Evolutionary conservation across 176 grass and related monocot species (phyloP).

Genomic region (Aegilops longissima): DNA sequence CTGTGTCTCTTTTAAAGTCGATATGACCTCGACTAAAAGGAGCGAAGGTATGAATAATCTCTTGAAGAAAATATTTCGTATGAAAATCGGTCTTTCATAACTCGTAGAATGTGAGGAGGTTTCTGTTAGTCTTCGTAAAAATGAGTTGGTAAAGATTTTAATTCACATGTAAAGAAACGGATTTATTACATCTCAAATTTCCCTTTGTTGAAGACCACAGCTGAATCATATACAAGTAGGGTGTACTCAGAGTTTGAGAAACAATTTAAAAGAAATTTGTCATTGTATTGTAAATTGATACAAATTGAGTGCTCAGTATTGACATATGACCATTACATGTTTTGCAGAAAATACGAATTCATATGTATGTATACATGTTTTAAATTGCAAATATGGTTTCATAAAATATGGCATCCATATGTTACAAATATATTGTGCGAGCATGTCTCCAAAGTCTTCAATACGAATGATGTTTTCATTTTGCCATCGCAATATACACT

Average conservation of each 20-base stretch:
- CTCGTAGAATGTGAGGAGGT: background rate
- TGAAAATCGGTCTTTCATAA: background rate
- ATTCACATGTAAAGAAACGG: constrained; percentile 29
- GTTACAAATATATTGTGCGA: background rate
- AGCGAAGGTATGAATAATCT: background rate
- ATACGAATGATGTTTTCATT: no score
- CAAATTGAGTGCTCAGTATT: background rate
- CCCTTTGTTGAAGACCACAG: constrained; percentile 13
- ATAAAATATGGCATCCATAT: constrained; percentile 4
- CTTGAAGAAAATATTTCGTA: background rate
- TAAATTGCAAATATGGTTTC: no score
- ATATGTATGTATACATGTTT: no score
- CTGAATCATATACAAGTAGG: no score
- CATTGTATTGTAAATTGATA: background rate
- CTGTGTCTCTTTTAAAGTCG: background rate
- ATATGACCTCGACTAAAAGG: background rate
- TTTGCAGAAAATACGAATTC: no score
- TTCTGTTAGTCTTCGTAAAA: constrained; percentile 22
- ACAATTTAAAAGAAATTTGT: background rate
- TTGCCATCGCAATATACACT: background rate
- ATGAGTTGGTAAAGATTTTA: constrained; percentile 52
- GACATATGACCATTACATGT: background rate
- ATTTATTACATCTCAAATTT: background rate
- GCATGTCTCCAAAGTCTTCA: no score
- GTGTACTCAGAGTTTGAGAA: background rate